Evolutionary conservation across 352 stramenopile species (phyloP).

Genomic region (Phytophthora syringae): DNA sequence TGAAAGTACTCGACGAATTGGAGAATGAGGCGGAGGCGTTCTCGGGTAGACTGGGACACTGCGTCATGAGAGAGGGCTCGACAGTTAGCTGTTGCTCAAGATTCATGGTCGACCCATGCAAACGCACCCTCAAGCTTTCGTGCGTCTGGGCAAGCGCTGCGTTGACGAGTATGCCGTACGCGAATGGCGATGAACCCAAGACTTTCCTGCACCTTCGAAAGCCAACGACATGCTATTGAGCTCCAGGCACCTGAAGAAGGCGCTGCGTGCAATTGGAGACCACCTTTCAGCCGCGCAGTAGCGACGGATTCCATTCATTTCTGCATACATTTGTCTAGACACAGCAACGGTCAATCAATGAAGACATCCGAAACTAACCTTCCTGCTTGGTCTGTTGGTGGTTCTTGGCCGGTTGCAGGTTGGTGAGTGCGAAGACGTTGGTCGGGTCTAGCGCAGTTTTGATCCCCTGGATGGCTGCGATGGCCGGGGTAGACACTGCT

Average conservation of each 20-base stretch:
- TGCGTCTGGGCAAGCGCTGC: conserved; percentile 58
- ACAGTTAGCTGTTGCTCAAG: no score
- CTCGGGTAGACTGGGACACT: no score
- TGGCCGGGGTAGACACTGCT: conserved; percentile 80
- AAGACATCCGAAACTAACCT: conserved; percentile 14
- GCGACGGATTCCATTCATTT: not conserved
- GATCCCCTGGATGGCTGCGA: conserved; percentile 76
- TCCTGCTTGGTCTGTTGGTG: conserved; percentile 6
- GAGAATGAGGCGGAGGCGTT: no score
- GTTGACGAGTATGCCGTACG: conserved; percentile 69
- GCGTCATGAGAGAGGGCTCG: no score
- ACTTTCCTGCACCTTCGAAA: conserved; percentile 51
- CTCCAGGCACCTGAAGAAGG: conserved; percentile 77
- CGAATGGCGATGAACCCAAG: conserved; percentile 65
- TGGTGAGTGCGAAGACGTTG: conserved; percentile 93
- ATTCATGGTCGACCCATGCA: conserved; percentile 18
- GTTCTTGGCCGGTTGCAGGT: conserved; percentile 55
- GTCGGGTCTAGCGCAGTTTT: conserved; percentile 91
- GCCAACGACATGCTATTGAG: conserved; percentile 84
- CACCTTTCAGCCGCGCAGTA: conserved; percentile 24
- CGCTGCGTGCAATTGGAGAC: conserved; percentile 52
- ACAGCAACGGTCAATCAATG: conserved; percentile 10
- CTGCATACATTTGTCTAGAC: conserved; percentile 23
- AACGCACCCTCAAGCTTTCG: conserved; percentile 53
- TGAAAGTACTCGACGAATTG: conserved; percentile 5